phyloP scores from a whole-genome alignment of 495 filamentous ascomycete genomes.

The Penicillium lagena region DNA sequence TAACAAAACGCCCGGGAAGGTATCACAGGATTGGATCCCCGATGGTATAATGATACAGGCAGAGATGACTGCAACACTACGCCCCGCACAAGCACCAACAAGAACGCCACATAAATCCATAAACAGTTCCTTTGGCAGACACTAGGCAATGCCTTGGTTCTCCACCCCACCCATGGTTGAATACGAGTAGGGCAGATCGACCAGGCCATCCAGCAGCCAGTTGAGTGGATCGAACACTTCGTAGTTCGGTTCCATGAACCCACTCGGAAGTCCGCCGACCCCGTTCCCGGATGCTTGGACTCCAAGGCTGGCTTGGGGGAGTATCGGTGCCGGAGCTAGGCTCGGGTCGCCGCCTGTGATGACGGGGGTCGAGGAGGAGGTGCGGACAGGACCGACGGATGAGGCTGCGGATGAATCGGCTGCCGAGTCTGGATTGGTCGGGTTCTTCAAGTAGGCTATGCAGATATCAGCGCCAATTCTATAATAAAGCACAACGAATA shows the following conservation, averaged over 20 bases:
- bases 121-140: background rate
- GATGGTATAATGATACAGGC: constrained; percentile 27
- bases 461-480: background rate
- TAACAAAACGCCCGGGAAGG: constrained; percentile 11
- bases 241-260: constrained; percentile 61
- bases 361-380: constrained; percentile 29
- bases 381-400: constrained; percentile 27
- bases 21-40: constrained; percentile 14
- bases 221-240: constrained; percentile 85
- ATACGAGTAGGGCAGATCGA: constrained; percentile 67
- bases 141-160: constrained; percentile 28
- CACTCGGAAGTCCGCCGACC: constrained; percentile 39
- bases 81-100: constrained; percentile 7
- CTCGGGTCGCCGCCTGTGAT: constrained; percentile 36
- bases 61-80: constrained; percentile 9
- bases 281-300: constrained; percentile 24
- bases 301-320: constrained; percentile 28
- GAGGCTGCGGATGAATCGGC: constrained; percentile 68
- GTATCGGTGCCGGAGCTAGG: constrained; percentile 37
- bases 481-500: background rate
- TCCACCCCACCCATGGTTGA: constrained; percentile 36
- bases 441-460: constrained; percentile 70
- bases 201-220: constrained; percentile 81
- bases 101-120: constrained; percentile 9
- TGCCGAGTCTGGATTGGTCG: constrained; percentile 76